phyloP scores from a whole-genome alignment of 2,329 filamentous ascomycete species.

The Fusarium torreyae region DNA sequence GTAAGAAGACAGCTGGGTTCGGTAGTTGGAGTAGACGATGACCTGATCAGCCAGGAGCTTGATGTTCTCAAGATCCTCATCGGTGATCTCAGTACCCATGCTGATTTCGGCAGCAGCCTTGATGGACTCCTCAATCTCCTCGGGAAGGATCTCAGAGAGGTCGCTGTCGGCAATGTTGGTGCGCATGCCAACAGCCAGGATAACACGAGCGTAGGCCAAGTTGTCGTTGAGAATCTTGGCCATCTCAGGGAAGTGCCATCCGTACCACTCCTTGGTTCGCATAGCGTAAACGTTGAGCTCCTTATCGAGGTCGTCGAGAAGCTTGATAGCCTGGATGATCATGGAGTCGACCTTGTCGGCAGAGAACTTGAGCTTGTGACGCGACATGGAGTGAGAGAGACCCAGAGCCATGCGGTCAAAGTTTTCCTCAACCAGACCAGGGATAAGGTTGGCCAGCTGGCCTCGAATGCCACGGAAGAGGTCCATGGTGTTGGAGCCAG shows the following conservation, averaged over 20 bases:
- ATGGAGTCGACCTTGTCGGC: conserved; percentile 99
- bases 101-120: conserved; percentile 96
- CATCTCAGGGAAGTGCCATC: conserved; percentile 99
- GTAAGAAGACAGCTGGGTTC: conserved; percentile 89
- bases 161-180: conserved; percentile 83
- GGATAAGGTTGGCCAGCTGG: conserved; percentile 90
- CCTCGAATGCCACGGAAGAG: conserved; percentile 95
- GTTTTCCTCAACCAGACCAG: conserved; percentile 86
- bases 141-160: conserved; percentile 90
- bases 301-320: conserved; percentile 97
- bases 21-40: conserved; percentile 91
- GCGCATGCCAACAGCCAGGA: conserved; percentile 91
- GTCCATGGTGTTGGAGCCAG: conserved; percentile 74
- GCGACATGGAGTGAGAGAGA: conserved; percentile 95
- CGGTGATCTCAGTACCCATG: conserved; percentile 98
- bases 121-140: conserved; percentile 92
- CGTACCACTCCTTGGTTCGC: conserved; percentile 99
- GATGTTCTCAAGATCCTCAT: conserved; percentile 94
- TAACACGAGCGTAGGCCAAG: conserved; percentile 90
- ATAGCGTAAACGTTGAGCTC: conserved; percentile 99
- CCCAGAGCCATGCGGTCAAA: conserved; percentile 95
- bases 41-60: conserved; percentile 93
- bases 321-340: conserved; percentile 96
- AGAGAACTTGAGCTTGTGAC: conserved; percentile 98
- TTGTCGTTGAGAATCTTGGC: conserved; percentile 98